Percentiles rank a stretch among this genome's conserved stretches.
phyloP scores from a whole-genome alignment of 768 basidiomycete genomes.

The Coprinopsis strossmayeri region DNA sequence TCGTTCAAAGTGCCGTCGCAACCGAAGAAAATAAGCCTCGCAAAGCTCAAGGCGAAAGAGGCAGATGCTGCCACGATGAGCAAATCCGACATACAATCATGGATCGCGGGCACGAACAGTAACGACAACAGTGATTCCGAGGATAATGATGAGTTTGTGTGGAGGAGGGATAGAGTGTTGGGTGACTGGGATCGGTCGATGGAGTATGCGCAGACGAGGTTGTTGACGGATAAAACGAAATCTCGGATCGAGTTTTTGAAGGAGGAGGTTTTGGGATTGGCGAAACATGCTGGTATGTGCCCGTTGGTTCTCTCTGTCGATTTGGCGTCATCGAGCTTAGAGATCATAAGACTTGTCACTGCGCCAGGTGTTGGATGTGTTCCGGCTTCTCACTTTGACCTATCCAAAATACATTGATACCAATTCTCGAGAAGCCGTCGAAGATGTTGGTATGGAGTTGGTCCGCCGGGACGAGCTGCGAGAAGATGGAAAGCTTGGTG shows the following conservation, averaged over 20 bases:
- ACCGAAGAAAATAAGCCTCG: conserved; percentile 21
- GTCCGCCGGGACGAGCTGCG: conserved; percentile 57
- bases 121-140: conserved; percentile 26
- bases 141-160: conserved; percentile 20
- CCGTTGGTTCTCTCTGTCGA: conserved; percentile 1
- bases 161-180: conserved; percentile 50
- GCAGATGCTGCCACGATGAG: conserved; percentile 28
- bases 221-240: conserved; percentile 51
- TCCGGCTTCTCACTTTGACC: conserved; percentile 66
- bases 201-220: conserved; percentile 41
- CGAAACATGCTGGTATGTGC: conserved; percentile 48
- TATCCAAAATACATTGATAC: conserved; percentile 76
- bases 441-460: conserved; percentile 57
- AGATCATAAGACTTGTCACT: conserved; percentile 46
- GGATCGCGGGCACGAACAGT: conserved; percentile 46
- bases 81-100: conserved; percentile 55
- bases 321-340: conserved; percentile 9
- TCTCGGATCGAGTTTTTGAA: conserved; percentile 50
- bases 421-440: conserved; percentile 64
- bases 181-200: conserved; percentile 51
- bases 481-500: conserved; percentile 42
- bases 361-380: conserved; percentile 60
- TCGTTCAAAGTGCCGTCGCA: conserved; percentile 4
- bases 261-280: conserved; percentile 54
- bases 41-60: conserved; percentile 47